phyloP scores from a whole-genome alignment of 2,329 filamentous ascomycete genomes.

The Xylaria arbuscula region DNA sequence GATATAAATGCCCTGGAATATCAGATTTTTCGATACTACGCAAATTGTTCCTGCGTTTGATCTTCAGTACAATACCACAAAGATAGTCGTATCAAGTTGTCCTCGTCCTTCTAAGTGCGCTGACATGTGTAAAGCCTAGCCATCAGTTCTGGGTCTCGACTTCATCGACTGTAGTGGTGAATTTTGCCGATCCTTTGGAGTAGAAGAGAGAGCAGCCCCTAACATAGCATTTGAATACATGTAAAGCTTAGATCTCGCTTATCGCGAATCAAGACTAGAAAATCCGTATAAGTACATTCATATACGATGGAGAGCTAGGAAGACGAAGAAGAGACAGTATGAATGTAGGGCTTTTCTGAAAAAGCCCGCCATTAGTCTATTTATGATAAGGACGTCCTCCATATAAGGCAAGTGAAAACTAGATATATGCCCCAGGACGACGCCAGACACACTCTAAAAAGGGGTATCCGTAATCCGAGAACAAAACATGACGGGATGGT shows the following conservation, averaged over 20 bases:
- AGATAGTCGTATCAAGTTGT: neutral
- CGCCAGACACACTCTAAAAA: slow-evolving; percentile 39
- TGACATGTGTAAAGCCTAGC: neutral
- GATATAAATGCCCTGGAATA: neutral
- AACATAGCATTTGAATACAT: neutral
- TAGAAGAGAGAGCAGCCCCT: neutral
- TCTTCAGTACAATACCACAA: neutral
- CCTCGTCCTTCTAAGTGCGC: neutral
- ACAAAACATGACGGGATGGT: slow-evolving; percentile 21
- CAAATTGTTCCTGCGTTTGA: neutral
- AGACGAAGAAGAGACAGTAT: neutral
- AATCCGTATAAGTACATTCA: neutral
- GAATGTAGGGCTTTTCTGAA: slow-evolving; percentile 9
- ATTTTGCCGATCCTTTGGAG: neutral
- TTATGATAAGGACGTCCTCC: slow-evolving; percentile 22
- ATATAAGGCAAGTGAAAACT: slow-evolving; percentile 8
- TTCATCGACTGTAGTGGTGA: neutral
- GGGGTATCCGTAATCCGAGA: slow-evolving; percentile 36
- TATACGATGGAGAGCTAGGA: neutral
- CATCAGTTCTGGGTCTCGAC: neutral
- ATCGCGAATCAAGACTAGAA: neutral
- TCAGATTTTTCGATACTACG: neutral
- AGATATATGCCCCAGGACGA: slow-evolving; percentile 29
- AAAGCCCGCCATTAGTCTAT: slow-evolving; percentile 28
- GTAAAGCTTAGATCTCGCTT: neutral